Evolutionary conservation across 768 basidiomycete genomes (phyloP).

Genomic region (Suillus cothurnatus): DNA sequence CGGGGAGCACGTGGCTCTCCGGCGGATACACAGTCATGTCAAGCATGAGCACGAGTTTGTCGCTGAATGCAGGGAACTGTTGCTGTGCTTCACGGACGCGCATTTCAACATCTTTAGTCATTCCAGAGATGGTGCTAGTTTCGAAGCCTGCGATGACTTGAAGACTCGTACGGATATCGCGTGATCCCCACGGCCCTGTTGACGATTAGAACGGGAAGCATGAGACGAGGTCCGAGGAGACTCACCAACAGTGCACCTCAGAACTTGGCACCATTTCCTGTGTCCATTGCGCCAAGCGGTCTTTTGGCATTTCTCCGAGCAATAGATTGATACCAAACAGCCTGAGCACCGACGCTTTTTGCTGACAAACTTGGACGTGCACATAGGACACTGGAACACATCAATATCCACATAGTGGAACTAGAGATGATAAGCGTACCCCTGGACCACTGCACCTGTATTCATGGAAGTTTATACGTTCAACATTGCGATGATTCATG

Average conservation of each 20-base stretch:
- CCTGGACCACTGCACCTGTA: constrained; percentile 3
- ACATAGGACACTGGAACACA: not conserved
- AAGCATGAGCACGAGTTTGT: not conserved
- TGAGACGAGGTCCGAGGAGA: not conserved
- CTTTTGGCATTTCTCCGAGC: not conserved
- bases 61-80: not conserved
- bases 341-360: not conserved
- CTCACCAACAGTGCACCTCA: not conserved
- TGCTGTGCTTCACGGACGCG: not conserved
- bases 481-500: not conserved
- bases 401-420: not conserved
- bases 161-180: not conserved
- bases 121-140: not conserved
- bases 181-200: not conserved
- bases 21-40: not conserved
- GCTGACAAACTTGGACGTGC: not conserved
- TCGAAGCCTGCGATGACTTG: not conserved
- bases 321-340: not conserved
- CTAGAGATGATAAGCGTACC: not conserved
- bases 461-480: not conserved
- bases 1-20: not conserved
- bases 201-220: not conserved
- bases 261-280: not conserved
- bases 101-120: not conserved
- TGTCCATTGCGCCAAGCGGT: constrained; percentile 1